Percentiles rank a stretch among this genome's conserved stretches.
phyloP scores from a whole-genome alignment of 2,329 filamentous ascomycete species.

The Pseudogymnoascus sp. region DNA sequence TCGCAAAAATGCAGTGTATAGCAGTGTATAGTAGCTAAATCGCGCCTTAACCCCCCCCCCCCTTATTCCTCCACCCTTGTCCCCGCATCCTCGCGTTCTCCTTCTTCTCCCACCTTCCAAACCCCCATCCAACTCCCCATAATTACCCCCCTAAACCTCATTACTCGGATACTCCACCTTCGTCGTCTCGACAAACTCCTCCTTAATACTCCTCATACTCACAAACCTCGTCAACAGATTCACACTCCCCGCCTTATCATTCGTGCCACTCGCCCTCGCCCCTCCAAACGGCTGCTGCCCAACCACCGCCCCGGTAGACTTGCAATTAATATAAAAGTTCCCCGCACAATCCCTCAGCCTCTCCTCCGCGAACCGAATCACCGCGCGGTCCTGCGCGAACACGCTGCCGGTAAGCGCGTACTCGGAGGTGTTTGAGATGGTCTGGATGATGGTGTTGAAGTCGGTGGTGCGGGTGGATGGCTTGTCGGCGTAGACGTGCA shows the following conservation, averaged over 20 bases:
- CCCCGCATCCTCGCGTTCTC: too few relatives aligned
- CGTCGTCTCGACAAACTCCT: slow-evolving; percentile 62
- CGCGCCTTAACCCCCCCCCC: not conserved
- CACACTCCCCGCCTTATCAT: slow-evolving; percentile 64
- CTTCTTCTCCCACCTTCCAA: not conserved
- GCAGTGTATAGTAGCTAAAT: too few relatives aligned
- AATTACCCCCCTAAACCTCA: slow-evolving; percentile 33
- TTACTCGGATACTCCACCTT: slow-evolving; percentile 67
- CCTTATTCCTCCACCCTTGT: too few relatives aligned
- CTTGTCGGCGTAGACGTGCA: slow-evolving; percentile 72
- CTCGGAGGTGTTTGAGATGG: slow-evolving; percentile 65
- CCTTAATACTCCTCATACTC: slow-evolving; percentile 62
- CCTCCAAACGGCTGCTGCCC: slow-evolving; percentile 69
- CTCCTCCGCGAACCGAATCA: slow-evolving; percentile 62
- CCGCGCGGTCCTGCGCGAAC: slow-evolving; percentile 63
- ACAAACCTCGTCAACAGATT: slow-evolving; percentile 60
- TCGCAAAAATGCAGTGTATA: too few relatives aligned
- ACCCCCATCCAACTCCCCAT: not conserved
- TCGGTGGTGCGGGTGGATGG: slow-evolving; percentile 40
- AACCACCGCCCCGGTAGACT: slow-evolving; percentile 67
- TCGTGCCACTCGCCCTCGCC: slow-evolving; percentile 60
- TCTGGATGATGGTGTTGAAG: slow-evolving; percentile 51
- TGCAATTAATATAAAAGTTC: slow-evolving; percentile 84
- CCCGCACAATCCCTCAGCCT: slow-evolving; percentile 65
- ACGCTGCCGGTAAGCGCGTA: slow-evolving; percentile 74